Evolutionary conservation across 2,329 filamentous ascomycete species (phyloP).

Genomic region (Rutstroemia sp.): DNA sequence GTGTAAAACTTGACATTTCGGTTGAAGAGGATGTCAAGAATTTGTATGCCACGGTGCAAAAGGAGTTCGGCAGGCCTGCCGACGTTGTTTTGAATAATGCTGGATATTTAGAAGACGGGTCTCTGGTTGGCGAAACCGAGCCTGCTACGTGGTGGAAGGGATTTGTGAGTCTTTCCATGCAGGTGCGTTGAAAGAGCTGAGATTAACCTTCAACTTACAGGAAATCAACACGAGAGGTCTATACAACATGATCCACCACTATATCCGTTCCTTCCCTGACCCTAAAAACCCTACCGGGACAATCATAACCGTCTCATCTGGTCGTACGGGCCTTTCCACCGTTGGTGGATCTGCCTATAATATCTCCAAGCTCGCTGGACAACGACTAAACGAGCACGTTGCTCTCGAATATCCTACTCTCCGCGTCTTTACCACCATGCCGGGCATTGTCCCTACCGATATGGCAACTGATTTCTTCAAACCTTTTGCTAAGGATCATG

Average conservation of each 20-base stretch:
- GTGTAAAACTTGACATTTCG: constrained; percentile 15
- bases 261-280: neutral
- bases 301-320: neutral
- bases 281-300: neutral
- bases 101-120: constrained; percentile 31
- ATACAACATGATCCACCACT: constrained; percentile 4
- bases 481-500: constrained; percentile 31
- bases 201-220: neutral
- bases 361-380: neutral
- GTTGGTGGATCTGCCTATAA: neutral
- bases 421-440: constrained; percentile 39
- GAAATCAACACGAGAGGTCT: constrained; percentile 5
- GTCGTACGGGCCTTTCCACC: neutral
- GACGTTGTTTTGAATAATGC: constrained; percentile 39
- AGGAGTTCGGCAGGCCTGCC: constrained; percentile 16
- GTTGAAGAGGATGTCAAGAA: constrained; percentile 15
- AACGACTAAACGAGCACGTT: neutral
- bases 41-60: constrained; percentile 14
- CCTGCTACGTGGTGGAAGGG: neutral
- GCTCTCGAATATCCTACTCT: constrained; percentile 35
- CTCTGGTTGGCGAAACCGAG: neutral
- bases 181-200: neutral
- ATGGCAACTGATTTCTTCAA: constrained; percentile 27
- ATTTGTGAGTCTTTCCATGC: neutral
- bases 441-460: constrained; percentile 39